A percentile compares a stretch with the other conserved stretches of the same genome.
Conservation (phyloP, 495 filamentous ascomycete genomes). For the Aspergillus hancockii region DNA sequence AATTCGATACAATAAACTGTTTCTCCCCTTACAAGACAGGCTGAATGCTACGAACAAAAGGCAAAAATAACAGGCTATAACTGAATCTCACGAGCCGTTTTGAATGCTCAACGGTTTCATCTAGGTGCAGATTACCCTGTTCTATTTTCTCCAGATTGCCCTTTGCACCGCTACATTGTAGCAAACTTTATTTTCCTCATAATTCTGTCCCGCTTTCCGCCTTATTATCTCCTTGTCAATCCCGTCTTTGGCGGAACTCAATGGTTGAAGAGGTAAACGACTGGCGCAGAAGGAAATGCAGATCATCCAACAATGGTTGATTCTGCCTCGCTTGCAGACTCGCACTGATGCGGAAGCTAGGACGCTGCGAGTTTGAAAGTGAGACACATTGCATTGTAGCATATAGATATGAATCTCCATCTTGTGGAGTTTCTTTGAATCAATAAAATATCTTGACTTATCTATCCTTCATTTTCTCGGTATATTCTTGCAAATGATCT, state of each 20-base stretch:
- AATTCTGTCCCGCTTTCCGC: constrained; percentile 23
- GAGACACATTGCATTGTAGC: constrained; percentile 41
- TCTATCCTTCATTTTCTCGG: background rate
- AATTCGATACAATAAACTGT: constrained; percentile 32
- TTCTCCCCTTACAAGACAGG: constrained; percentile 24
- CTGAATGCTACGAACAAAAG: constrained; percentile 16
- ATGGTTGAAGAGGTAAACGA: constrained; percentile 57
- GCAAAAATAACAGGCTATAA: constrained; percentile 25
- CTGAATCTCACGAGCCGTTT: background rate
- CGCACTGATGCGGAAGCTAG: constrained; percentile 40
- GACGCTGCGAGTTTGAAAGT: constrained; percentile 53
- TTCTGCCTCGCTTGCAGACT: constrained; percentile 55
- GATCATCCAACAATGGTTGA: constrained; percentile 18
- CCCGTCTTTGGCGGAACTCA: constrained; percentile 30
- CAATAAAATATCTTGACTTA: background rate
- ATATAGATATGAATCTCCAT: background rate
- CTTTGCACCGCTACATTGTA: constrained; percentile 10
- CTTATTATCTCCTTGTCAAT: constrained; percentile 54
- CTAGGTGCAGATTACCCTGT: background rate
- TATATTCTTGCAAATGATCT: no score
- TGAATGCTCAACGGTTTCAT: background rate
- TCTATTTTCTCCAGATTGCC: background rate
- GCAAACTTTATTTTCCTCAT: background rate
- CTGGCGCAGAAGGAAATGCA: constrained; percentile 47
- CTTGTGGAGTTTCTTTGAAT: background rate